Percentiles rank a stretch among this genome's conserved stretches.
phyloP scores from a whole-genome alignment of 192 early-diverging fungal genomes.

The Thamnidium elegans region DNA sequence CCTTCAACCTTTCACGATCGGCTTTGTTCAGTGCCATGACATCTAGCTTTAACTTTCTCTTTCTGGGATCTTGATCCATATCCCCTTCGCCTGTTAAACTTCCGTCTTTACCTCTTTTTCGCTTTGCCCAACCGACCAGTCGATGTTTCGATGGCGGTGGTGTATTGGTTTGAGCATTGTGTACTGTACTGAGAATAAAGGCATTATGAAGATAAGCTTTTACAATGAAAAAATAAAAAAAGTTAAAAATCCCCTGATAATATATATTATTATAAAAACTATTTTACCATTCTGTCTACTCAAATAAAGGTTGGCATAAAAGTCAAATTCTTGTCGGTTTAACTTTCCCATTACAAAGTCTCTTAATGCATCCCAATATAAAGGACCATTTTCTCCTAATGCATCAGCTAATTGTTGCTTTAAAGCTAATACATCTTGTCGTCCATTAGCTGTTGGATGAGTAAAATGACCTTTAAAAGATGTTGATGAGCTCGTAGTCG shows the following conservation, averaged over 20 bases:
- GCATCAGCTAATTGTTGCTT: conserved; percentile 74
- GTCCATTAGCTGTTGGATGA: conserved; percentile 42
- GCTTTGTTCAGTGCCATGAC: conserved; percentile 65
- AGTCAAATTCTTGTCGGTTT: conserved; percentile 76
- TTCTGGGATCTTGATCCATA: conserved; percentile 43
- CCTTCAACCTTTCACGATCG: conserved; percentile 65
- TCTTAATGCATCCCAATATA: conserved; percentile 70
- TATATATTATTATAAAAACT: background rate
- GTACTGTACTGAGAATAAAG: conserved; percentile 75
- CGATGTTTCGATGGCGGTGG: conserved; percentile 62
- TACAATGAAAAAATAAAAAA: background rate
- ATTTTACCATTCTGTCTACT: conserved; percentile 45
- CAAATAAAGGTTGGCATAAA: conserved; percentile 70
- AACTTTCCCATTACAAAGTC: conserved; percentile 76
- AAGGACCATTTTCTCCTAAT: conserved; percentile 70
- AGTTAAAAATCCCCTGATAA: background rate
- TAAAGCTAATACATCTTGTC: conserved; percentile 50
- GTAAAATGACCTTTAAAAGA: conserved; percentile 17
- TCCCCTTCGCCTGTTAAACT: conserved; percentile 28
- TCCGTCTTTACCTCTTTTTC: conserved; percentile 49
- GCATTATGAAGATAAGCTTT: conserved; percentile 64
- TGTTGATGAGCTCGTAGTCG: background rate
- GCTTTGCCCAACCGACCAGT: conserved; percentile 53
- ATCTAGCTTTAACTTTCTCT: conserved; percentile 66
- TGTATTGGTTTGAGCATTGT: conserved; percentile 69